A percentile compares a stretch with the other conserved stretches of the same genome.
phyloP scores from a whole-genome alignment of 169 alveolate species.

The Plasmodium vivax region DNA sequence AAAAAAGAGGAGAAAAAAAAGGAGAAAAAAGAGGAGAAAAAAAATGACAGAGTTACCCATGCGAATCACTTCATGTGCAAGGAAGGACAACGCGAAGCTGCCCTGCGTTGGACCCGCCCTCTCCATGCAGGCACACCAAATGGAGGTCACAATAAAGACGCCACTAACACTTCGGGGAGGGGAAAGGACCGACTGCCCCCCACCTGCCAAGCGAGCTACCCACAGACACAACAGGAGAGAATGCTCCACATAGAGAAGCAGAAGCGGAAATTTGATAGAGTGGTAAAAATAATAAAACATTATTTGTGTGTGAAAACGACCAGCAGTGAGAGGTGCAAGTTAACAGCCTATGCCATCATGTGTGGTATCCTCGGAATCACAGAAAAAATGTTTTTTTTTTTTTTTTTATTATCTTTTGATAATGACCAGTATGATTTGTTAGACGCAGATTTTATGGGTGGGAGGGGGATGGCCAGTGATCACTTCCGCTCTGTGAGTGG shows the following conservation, averaged over 20 bases:
- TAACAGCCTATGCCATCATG: slow-evolving; percentile 73
- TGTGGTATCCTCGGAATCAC: slow-evolving; percentile 70
- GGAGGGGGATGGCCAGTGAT: not conserved
- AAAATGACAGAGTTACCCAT: not conserved
- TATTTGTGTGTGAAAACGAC: slow-evolving; percentile 61
- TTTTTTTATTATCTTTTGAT: slow-evolving; percentile 18
- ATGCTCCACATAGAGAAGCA: slow-evolving; percentile 17
- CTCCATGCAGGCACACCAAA: not conserved
- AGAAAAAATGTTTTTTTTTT: slow-evolving; percentile 46
- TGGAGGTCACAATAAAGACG: not conserved
- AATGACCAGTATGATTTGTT: not conserved
- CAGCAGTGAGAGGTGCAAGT: slow-evolving; percentile 54
- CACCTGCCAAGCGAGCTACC: not conserved
- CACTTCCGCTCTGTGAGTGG: not conserved
- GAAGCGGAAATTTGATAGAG: slow-evolving; percentile 25
- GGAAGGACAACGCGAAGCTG: not conserved
- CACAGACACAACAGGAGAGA: not conserved
- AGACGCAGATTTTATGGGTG: not conserved
- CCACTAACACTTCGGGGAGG: not conserved
- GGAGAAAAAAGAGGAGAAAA: not conserved
- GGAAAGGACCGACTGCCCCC: not conserved
- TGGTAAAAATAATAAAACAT: slow-evolving; percentile 17
- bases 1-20: not conserved
- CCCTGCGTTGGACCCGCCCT: not conserved
- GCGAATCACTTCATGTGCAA: not conserved